Conservation (phyloP, 352 stramenopile genomes). For the Phytophthora sp. region DNA sequence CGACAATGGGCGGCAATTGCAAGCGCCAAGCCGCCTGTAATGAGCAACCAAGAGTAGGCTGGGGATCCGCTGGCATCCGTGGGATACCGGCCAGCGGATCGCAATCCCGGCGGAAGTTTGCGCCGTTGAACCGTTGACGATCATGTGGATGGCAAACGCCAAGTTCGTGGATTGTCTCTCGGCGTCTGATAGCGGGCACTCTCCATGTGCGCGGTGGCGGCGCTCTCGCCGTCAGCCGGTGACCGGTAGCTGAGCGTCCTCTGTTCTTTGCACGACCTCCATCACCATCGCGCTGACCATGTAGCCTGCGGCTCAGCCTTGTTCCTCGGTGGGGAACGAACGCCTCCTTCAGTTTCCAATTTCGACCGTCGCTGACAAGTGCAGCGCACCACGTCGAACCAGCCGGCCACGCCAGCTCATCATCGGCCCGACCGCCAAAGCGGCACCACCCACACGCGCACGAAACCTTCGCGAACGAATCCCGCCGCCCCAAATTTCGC, state of each 20-base stretch:
- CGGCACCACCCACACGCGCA: constrained; percentile 4
- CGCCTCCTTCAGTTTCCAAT: constrained; percentile 27
- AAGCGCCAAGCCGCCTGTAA: background rate
- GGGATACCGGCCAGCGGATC: constrained; percentile 3
- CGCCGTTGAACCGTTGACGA: constrained; percentile 30
- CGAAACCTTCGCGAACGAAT: constrained; percentile 35
- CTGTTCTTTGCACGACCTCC: constrained; percentile 34
- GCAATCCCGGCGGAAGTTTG: constrained; percentile 34
- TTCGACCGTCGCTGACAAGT: constrained; percentile 11
- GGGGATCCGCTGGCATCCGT: too few relatives aligned
- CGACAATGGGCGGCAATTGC: constrained; percentile 3
- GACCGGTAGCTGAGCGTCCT: constrained; percentile 28
- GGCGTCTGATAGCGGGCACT: constrained; percentile 21
- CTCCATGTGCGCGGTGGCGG: constrained; percentile 11
- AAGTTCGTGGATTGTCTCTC: constrained; percentile 38
- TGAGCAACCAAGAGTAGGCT: too few relatives aligned
- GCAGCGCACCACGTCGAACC: constrained; percentile 6
- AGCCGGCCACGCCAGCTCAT: constrained; percentile 21
- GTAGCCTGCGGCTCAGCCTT: constrained; percentile 24
- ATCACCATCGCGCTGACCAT: constrained; percentile 24
- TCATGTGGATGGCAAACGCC: constrained; percentile 6
- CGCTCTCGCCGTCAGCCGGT: constrained; percentile 32
- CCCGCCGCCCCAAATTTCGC: constrained; percentile 27
- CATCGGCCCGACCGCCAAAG: constrained; percentile 16
- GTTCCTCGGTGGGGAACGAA: constrained; percentile 27